Evolutionary conservation across 1,139 yeast genomes (phyloP), one percentile per base, ranked within the genome.

Genomic region (Pneumocystis oryctolagi): DNA sequence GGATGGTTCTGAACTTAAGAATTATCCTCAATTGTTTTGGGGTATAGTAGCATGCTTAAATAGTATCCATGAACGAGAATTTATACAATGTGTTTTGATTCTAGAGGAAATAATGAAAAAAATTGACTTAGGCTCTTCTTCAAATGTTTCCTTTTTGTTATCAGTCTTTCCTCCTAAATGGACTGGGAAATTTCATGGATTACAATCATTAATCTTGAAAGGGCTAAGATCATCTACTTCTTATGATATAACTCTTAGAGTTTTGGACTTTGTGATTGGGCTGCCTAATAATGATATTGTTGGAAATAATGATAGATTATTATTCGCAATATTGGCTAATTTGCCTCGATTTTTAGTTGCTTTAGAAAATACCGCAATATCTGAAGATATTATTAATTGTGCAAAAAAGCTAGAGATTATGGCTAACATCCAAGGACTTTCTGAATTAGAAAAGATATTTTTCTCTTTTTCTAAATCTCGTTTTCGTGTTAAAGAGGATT

Each of bases 21-120:
- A 87, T 67, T 89, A 85, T 72, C 98, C 98, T 0, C 97, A 90
- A 71, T 75, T 92, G 56, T 94, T 92, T 72, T 94, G 99, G 99
- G 87, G 92, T 0, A 83, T 94, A 39, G 95, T 90, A 35, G 98
- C 98, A 0, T 87, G 97, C 69, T 76, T 92, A 68, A 85, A 86
- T 64, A 89, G 97, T 0, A 81, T 89, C 47, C 96, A 89, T 70
- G 98, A 94, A 72, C 90, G 86, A 69, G 98, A 94, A 71, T 94
- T 87, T 70, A 82, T 89, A 62, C 98, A 92, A 71, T 87, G 87
- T 0, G 76, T 92, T 58, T 85, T 94, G 0, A 84, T 94, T 1
- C 76, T 92, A 71, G 82, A 89, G 47, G 89, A 87, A 69, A 85
- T 90, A 70, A 81, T 92, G 31, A 84, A 90, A 14, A 90, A 90